Base-by-base conservation (phyloP, 108 stramenopile species). In the Cyclotella choctawhatcheeana region DNA sequence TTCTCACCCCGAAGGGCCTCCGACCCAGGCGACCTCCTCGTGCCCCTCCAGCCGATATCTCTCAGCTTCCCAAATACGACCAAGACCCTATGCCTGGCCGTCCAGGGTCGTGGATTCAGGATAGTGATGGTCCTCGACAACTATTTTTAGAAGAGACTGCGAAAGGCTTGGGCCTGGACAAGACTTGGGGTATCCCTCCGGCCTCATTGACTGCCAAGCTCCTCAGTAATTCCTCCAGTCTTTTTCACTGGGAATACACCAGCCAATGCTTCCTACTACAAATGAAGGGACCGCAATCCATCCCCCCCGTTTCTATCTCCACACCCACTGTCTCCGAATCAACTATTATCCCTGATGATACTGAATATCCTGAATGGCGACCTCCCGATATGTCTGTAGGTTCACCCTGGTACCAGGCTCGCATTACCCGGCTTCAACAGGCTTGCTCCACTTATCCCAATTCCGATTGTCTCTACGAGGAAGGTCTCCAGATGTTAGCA, bases 161-260 rank as follows among this genome's bases (percentile, higher is more conserved):
- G 4, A 8, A n/a, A 4, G 48, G n/a, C n/a, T n/a, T 50, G 48
- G 48, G 48, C 16, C 17, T n/a, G 14, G 16, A 16, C 6, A 50
- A 50, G 48, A 50, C 13, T n/a, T 50, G 48, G 48, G 18, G 18
- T 4, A 16, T 50, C 4, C 14, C 7, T 18, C n/a, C 13, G 4
- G 18, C n/a, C 4, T 8, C 48, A 4, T n/a, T 50, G 4, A 50
- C n/a, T 17, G 7, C 48, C 14, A 50, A 50, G 48, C 14, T 50
- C 18, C 13, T 50, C 48, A 4, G 7, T n/a, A 50, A 50, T n/a
- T 50, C 48, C 13, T 4, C 48, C 48, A 50, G 48, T n/a, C 14
- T 50, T 8, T 50, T 18, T 20, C 48, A 50, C 48, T 50, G 48
- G 48, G 48, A 50, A 50, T 50, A 50, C 18, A n/a, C 17, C 47